These are phyloP conservation scores for Diaporthe caulivora DNA, from an alignment of 2,329 filamentous ascomycete species.

Conservation along the genomic window DNA sequence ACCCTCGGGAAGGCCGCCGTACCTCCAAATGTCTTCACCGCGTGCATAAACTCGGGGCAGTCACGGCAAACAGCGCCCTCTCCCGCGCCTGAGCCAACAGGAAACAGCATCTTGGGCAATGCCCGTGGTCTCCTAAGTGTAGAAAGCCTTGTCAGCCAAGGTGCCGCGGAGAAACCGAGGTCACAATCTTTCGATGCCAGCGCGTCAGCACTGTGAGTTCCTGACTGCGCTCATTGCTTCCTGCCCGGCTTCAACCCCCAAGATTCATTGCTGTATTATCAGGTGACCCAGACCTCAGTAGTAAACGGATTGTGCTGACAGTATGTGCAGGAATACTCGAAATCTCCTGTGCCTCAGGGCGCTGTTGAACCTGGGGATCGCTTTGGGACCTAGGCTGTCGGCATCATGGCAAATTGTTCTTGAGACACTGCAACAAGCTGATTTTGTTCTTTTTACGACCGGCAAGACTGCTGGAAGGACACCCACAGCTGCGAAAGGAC, in stretches of 20 bases:
- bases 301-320: background rate
- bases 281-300: background rate
- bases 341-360: constrained; percentile 93
- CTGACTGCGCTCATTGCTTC: background rate
- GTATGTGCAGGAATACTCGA: constrained; percentile 72
- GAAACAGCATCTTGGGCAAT: constrained; percentile 74
- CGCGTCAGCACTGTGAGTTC: constrained; percentile 62
- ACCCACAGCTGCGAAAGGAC: constrained; percentile 58
- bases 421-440: constrained; percentile 92
- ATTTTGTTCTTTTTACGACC: constrained; percentile 82
- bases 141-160: constrained; percentile 74
- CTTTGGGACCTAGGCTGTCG: constrained; percentile 87
- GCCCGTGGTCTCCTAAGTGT: constrained; percentile 80
- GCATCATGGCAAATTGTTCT: constrained; percentile 91
- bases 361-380: constrained; percentile 94
- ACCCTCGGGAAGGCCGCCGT: constrained; percentile 94
- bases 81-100: constrained; percentile 60
- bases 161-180: constrained; percentile 69
- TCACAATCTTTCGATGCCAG: constrained; percentile 69
- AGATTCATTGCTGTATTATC: background rate
- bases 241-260: background rate
- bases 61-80: constrained; percentile 58
- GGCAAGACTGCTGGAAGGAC: constrained; percentile 67
- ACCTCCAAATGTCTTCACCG: constrained; percentile 80
- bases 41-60: constrained; percentile 65